Evolutionary conservation across 2,329 filamentous ascomycete genomes (phyloP).

Genomic region (Stachybotrys chartarum): DNA sequence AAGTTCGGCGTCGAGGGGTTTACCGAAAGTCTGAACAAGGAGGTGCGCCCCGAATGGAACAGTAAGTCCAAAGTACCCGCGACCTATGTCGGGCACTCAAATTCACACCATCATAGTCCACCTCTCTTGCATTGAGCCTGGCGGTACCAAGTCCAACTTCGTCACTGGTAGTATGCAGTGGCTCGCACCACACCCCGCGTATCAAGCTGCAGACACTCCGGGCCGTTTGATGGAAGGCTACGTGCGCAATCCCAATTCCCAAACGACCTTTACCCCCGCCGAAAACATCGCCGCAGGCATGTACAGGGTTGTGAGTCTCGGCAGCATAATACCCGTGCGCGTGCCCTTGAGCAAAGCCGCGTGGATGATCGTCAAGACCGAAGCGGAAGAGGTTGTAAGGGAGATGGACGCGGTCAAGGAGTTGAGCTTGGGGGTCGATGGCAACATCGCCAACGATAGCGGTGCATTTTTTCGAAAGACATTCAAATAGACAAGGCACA

Average conservation of each 20-base stretch:
- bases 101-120: background rate
- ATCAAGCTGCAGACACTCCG: background rate
- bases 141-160: background rate
- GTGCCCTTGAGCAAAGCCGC: background rate
- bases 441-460: background rate
- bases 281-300: background rate
- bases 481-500: slow-evolving; percentile 41
- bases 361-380: background rate
- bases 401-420: background rate
- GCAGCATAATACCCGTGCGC: background rate
- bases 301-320: background rate
- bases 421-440: background rate
- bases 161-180: background rate
- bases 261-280: background rate
- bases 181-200: background rate
- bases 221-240: background rate
- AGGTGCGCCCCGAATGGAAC: slow-evolving; percentile 1
- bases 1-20: slow-evolving; percentile 1
- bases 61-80: background rate
- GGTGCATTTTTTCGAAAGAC: background rate
- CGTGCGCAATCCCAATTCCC: background rate
- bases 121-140: background rate
- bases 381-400: background rate
- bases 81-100: background rate
- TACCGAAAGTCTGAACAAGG: background rate